These are phyloP conservation scores for Rhizoctonia solani DNA, from an alignment of 1,284 basidiomycete species.

Conservation along the genomic window DNA sequence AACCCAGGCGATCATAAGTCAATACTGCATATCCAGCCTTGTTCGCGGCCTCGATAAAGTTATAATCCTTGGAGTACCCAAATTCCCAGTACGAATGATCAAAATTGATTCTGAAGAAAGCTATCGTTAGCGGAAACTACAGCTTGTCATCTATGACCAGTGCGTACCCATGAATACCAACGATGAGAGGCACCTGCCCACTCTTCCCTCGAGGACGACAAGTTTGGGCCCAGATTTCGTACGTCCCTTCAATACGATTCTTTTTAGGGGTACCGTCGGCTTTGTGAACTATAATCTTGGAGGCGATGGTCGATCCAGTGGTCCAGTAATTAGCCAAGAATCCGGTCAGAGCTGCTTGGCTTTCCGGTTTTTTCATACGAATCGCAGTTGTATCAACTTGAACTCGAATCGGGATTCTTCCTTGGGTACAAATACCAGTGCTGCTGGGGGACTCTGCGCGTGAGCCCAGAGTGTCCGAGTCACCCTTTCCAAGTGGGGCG, in stretches of 20 bases:
- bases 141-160: neutral
- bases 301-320: conserved; percentile 14
- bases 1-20: conserved; percentile 47
- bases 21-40: conserved; percentile 45
- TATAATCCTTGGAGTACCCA: conserved; percentile 42
- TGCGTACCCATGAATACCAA: conserved; percentile 42
- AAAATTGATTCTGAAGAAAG: conserved; percentile 40
- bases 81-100: conserved; percentile 45
- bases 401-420: conserved; percentile 3
- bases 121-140: neutral
- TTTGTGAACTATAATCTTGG: conserved; percentile 6
- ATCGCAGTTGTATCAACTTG: conserved; percentile 10
- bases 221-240: conserved; percentile 40
- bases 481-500: neutral
- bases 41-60: conserved; percentile 43
- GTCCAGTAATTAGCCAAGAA: conserved; percentile 16
- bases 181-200: conserved; percentile 35
- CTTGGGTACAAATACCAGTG: conserved; percentile 8
- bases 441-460: conserved; percentile 13
- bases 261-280: conserved; percentile 1
- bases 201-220: conserved; percentile 38
- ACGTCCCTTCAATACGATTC: conserved; percentile 36
- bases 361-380: neutral
- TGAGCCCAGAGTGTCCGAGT: too few species aligned
- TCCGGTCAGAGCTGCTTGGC: conserved; percentile 5